These are phyloP conservation scores for Cicer yamashitae DNA, from an alignment of 306 rosid species.

Conservation along the genomic window DNA sequence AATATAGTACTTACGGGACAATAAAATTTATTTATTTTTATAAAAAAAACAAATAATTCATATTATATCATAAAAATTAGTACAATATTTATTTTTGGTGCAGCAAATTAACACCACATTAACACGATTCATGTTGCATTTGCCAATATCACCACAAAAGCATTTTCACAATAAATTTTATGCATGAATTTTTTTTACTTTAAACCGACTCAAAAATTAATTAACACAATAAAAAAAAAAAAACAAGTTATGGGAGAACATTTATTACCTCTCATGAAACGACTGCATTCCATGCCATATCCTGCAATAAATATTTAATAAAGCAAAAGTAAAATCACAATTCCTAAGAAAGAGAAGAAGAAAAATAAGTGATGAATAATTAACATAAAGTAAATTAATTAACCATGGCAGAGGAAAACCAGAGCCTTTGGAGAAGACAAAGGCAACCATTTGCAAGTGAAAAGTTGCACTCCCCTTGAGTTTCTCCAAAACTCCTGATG, in stretches of 20 bases:
- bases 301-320: slow-evolving; percentile 60
- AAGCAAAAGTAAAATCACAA: slow-evolving; percentile 28
- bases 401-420: slow-evolving; percentile 93
- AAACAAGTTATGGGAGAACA: slow-evolving; percentile 38
- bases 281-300: slow-evolving; percentile 94
- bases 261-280: slow-evolving; percentile 93
- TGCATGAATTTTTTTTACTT: not conserved
- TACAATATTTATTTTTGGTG: too few relatives aligned
- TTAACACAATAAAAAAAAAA: not conserved
- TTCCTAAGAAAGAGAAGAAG: slow-evolving; percentile 15
- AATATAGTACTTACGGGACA: too few relatives aligned
- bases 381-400: not conserved
- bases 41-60: too few relatives aligned
- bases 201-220: not conserved
- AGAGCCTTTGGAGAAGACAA: slow-evolving; percentile 72
- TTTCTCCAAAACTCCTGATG: slow-evolving; percentile 68
- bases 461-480: slow-evolving; percentile 82
- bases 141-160: too few relatives aligned
- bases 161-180: too few relatives aligned
- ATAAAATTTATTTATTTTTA: too few relatives aligned
- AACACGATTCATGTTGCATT: too few relatives aligned
- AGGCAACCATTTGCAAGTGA: slow-evolving; percentile 90
- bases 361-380: not conserved
- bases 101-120: too few relatives aligned
- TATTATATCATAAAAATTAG: too few relatives aligned